A percentile compares a stretch with the other conserved stretches of the same genome.
Conservation (phyloP, 768 basidiomycete genomes). For the Imleria badia region DNA sequence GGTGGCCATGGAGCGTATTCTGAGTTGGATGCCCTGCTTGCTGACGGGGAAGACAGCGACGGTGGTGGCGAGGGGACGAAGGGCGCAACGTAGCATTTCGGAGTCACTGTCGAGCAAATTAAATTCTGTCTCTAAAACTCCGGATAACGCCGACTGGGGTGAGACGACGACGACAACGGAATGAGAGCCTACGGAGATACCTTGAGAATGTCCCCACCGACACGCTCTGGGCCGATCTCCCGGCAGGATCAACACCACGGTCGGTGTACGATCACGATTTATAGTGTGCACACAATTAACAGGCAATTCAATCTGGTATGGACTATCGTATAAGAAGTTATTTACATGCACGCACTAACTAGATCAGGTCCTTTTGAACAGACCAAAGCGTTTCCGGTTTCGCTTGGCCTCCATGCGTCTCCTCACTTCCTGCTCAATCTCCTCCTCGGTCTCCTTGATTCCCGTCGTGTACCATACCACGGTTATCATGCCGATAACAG, state of each 20-base stretch:
- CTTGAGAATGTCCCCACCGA: too few relatives aligned
- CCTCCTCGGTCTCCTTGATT: constrained; percentile 71
- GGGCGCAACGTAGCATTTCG: constrained; percentile 31
- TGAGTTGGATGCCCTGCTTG: constrained; percentile 2
- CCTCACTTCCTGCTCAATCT: constrained; percentile 72
- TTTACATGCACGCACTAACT: too few relatives aligned
- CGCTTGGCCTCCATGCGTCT: constrained; percentile 57
- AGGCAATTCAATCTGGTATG: too few relatives aligned
- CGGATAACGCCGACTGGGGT: constrained; percentile 30
- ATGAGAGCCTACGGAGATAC: too few relatives aligned
- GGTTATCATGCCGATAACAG: constrained; percentile 75
- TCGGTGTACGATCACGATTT: too few relatives aligned
- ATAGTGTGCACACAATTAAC: too few relatives aligned
- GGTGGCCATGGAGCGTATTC: constrained; percentile 57
- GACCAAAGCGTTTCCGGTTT: constrained; percentile 45
- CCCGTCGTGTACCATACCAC: constrained; percentile 88
- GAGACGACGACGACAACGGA: too few relatives aligned
- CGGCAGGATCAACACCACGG: too few relatives aligned
- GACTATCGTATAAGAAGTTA: too few relatives aligned
- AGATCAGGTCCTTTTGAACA: constrained; percentile 21
- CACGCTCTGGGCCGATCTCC: too few relatives aligned
- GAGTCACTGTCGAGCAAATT: constrained; percentile 7
- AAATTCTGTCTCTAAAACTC: constrained; percentile 12
- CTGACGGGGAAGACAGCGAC: constrained; percentile 24
- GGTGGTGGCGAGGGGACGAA: constrained; percentile 25